Evolutionary conservation across 768 basidiomycete genomes (phyloP), one percentile per base, ranked within the genome.

Genomic region (Asterophora parasitica): DNA sequence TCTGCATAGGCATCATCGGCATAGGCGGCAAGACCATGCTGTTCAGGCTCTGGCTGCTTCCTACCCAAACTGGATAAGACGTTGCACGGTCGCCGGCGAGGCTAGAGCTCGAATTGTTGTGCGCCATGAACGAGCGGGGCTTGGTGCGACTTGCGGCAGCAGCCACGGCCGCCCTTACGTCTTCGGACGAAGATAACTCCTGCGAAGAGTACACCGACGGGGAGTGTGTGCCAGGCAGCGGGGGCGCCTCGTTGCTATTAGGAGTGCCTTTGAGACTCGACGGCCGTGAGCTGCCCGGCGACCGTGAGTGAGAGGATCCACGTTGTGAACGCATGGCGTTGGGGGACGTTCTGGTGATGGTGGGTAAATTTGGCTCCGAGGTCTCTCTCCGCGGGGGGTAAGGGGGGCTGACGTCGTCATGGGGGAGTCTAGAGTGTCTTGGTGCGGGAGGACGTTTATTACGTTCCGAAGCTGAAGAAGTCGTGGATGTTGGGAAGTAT

Each of bases 201-300:
- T 75, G 70, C 7, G 68, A 58, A 36, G 81, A 80, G 57, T 82
- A 73, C 37, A 78, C 65, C 6, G 82, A 83, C 3, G 79, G 70
- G 2, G 83, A 76, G 15, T 79, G 72, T 6, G 77, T 62, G 56
- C 55, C 64, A 60, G 56, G 71, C 65, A 51, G 43, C 64, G 54
- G 50, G 5, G 50, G 35, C 17, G 42, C 28, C 12, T 69, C 33
- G 65, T 67, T 35, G 60, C 62, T 35, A 62, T 69, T 26, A 68
- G 60, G 48, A 59, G 61, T 30, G 31, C 62, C 65, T 26, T 48
- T 56, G 41, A 74, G 55, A 59, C 76, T 78, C 8, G 74, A 63
- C 16, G 76, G 71, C 5, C 72, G 67, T 32, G 82, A 83, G 49
- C 77, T 77, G 20, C 69, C 65, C 26, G 79, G 75, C 4, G 81